A percentile compares a stretch with the other conserved stretches of the same genome.
These are phyloP conservation scores for Boehmeria nivea DNA, from an alignment of 306 rosid genomes.

Conservation along the genomic window DNA sequence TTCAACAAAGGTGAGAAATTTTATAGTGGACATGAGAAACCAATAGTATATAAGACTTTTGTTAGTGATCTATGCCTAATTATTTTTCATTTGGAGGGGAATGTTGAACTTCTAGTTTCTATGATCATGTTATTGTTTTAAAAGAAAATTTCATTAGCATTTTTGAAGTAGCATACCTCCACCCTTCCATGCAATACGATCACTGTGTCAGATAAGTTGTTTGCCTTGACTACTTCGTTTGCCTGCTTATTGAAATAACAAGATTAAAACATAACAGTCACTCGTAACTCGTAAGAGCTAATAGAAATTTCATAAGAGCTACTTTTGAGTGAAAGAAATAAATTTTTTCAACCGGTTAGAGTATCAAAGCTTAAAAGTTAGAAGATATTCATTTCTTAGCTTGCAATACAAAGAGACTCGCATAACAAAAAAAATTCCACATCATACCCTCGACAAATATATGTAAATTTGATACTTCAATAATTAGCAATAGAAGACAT, in stretches of 20 bases:
- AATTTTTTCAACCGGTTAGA: too few species aligned
- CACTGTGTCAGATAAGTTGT: conserved; percentile 70
- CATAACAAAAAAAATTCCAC: too few species aligned
- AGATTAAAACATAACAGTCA: conserved; percentile 18
- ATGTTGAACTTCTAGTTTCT: too few species aligned
- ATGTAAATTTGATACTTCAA: background rate
- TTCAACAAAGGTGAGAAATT: too few species aligned
- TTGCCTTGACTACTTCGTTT: conserved; percentile 88
- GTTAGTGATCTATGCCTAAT: too few species aligned
- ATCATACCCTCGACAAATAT: background rate
- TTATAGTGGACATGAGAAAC: too few species aligned
- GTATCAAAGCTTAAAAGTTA: too few species aligned
- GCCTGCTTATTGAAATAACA: conserved; percentile 56
- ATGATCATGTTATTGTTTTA: too few species aligned
- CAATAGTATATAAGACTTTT: too few species aligned
- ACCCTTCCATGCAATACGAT: conserved; percentile 89
- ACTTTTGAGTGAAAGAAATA: too few species aligned
- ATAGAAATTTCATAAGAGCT: too few species aligned
- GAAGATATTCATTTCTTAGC: background rate
- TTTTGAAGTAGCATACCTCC: conserved; percentile 61
- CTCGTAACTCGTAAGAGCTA: background rate
- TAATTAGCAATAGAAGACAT: background rate
- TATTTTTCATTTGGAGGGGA: too few species aligned
- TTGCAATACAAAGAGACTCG: background rate
- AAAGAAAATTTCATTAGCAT: background rate